Conservation (phyloP, 805 yeast genomes). For the Lachancea quebecensis region DNA sequence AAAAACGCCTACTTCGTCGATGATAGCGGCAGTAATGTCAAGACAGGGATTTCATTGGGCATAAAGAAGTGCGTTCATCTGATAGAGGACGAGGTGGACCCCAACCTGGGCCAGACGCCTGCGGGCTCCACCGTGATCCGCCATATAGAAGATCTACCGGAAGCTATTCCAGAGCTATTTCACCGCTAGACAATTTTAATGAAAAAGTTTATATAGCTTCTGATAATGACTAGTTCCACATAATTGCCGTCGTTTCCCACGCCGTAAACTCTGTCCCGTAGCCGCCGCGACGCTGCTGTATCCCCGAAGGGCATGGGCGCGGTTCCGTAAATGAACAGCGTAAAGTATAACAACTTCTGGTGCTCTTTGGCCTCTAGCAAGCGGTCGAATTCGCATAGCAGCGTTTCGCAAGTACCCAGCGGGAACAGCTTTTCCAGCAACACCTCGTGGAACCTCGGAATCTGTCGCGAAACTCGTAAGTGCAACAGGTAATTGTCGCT, state of each 20-base stretch:
- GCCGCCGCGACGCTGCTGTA: conserved; percentile 10
- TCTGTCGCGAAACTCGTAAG: conserved; percentile 17
- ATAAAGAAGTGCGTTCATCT: conserved; percentile 67
- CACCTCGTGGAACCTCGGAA: conserved; percentile 16
- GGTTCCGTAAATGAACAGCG: conserved; percentile 22
- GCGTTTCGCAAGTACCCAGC: neutral
- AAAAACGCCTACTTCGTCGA: conserved; percentile 68
- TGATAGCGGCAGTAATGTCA: conserved; percentile 75
- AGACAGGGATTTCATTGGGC: conserved; percentile 64
- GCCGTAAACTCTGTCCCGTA: conserved; percentile 21
- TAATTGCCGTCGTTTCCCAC: conserved; percentile 16
- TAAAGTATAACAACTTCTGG: conserved; percentile 22
- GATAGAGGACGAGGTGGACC: conserved; percentile 59
- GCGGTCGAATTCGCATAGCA: conserved; percentile 17
- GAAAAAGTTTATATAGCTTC: conserved; percentile 19
- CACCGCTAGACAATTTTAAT: conserved; percentile 8
- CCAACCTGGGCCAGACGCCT: conserved; percentile 30
- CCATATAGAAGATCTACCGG: conserved; percentile 48
- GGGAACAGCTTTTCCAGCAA: conserved; percentile 13
- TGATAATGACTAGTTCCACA: conserved; percentile 23
- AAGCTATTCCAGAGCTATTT: conserved; percentile 48
- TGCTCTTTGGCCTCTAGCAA: conserved; percentile 16
- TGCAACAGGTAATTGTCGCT: conserved; percentile 20
- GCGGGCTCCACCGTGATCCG: conserved; percentile 48
- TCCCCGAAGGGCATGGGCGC: conserved; percentile 17